phyloP scores from a whole-genome alignment of 192 early-diverging fungal genomes.

The Chytriomyces sp. region DNA sequence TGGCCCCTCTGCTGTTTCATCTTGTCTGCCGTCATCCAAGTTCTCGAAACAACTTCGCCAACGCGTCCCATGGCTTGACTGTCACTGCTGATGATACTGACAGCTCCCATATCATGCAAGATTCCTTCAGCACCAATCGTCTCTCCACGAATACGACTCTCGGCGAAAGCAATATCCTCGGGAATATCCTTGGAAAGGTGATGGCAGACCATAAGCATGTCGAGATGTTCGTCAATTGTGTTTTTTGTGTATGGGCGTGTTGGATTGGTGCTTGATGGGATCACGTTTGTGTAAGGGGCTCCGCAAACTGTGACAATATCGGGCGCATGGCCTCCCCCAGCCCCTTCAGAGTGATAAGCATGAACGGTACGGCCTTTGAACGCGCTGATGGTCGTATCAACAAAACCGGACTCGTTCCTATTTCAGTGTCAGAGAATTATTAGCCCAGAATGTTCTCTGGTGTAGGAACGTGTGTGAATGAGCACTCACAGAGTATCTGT shows the following conservation, averaged over 20 bases:
- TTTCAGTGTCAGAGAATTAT: neutral
- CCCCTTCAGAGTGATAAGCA: slow-evolving; percentile 96
- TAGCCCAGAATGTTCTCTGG: neutral
- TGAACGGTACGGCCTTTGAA: slow-evolving; percentile 93
- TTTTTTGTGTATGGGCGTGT: slow-evolving; percentile 94
- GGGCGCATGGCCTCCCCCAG: slow-evolving; percentile 92
- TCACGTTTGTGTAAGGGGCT: slow-evolving; percentile 70
- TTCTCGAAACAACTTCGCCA: slow-evolving; percentile 89
- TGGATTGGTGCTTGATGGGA: slow-evolving; percentile 95
- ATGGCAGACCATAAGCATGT: slow-evolving; percentile 99
- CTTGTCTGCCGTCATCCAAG: slow-evolving; percentile 96
- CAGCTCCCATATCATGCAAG: slow-evolving; percentile 94
- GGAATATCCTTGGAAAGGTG: slow-evolving; percentile 91
- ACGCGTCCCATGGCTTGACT: slow-evolving; percentile 96
- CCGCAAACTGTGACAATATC: slow-evolving; percentile 71
- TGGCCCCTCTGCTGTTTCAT: slow-evolving; percentile 80
- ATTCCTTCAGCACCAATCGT: slow-evolving; percentile 97
- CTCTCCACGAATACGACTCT: slow-evolving; percentile 92
- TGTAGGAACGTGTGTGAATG: neutral
- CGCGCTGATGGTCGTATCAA: slow-evolving; percentile 86
- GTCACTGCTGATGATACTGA: slow-evolving; percentile 92
- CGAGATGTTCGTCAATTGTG: slow-evolving; percentile 97
- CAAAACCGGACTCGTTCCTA: slow-evolving; percentile 93
- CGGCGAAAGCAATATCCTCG: slow-evolving; percentile 97
- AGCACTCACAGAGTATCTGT: slow-evolving; percentile 82